Conservation (phyloP, 1,139 yeast species). For the Kodamaea fungicola region DNA sequence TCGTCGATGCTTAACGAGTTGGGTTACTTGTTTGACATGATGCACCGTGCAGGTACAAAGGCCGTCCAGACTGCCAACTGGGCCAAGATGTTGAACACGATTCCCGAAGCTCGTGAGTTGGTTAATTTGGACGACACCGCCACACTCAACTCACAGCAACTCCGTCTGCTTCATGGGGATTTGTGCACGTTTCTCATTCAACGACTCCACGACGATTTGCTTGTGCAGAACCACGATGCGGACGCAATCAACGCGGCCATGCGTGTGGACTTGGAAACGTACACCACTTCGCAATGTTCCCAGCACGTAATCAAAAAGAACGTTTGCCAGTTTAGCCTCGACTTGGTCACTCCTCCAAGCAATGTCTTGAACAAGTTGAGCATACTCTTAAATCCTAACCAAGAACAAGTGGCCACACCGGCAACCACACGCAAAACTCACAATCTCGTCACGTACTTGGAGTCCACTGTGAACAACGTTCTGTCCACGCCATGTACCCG, state of each 20-base stretch:
- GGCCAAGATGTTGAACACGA: constrained; percentile 19
- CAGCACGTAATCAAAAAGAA: constrained; percentile 27
- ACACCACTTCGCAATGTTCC: constrained; percentile 39
- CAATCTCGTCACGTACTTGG: constrained; percentile 21
- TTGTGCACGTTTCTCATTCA: constrained; percentile 54
- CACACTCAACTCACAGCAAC: constrained; percentile 31
- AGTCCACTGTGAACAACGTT: constrained; percentile 19
- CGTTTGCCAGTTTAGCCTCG: constrained; percentile 34
- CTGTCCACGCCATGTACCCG: constrained; percentile 16
- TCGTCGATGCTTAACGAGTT: constrained; percentile 69
- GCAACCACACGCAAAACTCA: constrained; percentile 17
- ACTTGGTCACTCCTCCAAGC: constrained; percentile 33
- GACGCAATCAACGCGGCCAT: constrained; percentile 16
- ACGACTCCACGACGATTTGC: constrained; percentile 49
- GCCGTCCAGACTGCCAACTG: constrained; percentile 76
- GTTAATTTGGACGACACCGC: constrained; percentile 47
- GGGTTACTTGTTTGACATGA: constrained; percentile 90
- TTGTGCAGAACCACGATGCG: constrained; percentile 16
- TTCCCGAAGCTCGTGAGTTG: constrained; percentile 37
- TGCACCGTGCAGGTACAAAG: constrained; percentile 72
- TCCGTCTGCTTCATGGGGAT: constrained; percentile 44
- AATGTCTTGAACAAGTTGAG: constrained; percentile 24
- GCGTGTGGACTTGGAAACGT: constrained; percentile 37
- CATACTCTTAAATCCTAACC: constrained; percentile 19
- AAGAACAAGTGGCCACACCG: constrained; percentile 11